Base-by-base conservation (phyloP, 495 filamentous ascomycete genomes). In the Xylaria cubensis region DNA sequence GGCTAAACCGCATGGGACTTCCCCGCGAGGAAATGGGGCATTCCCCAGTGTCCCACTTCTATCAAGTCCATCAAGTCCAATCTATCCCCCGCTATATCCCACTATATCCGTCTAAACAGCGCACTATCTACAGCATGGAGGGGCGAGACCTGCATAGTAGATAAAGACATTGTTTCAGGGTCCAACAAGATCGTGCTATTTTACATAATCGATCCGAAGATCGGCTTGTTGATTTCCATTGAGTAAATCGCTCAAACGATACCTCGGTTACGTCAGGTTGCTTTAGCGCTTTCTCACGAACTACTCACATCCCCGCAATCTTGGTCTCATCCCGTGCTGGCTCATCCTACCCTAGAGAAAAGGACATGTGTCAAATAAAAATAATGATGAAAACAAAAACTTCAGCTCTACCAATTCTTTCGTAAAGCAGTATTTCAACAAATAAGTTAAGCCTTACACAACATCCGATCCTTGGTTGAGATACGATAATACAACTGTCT, bases 1-100 rank as follows among this genome's bases (percentile, higher is more conserved):
- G 34, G 67, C 70, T 76, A 76, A 29, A 68, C 76, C 76, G 76
- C 67, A 46, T 76, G 71, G 56, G 72, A 68, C 71, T 78, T 76
- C 75, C 75, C 59, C 71, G 53, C 73, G 65, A 17, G 71, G 75
- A 59, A 48, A 58, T 69, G 66, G 36, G 46, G 64, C 44, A 19
- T 44, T 64, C 39, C 64, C 46, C 64, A 9, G 44, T 39, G 26
- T 21, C 44, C 41, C 29, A 19, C 26, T 8, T 6, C 24, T 34
- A 8, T 2, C 39, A 21, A 42, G 9, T 13, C 36, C 10, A 8
- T 2, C 39, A 21, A 42, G 9, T 13, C 36, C 10, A 50, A 24
- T 5, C 29, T 19, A 32, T n/a, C 39, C 4, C 44, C 58, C 58
- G 1, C 39, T 42, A 41, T 41, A 41, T 41, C 39, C 56, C 56